Percentiles rank a stretch among this genome's conserved stretches.
Evolutionary conservation across 495 filamentous ascomycete species (phyloP).

Genomic region (Margaritispora aquatica): DNA sequence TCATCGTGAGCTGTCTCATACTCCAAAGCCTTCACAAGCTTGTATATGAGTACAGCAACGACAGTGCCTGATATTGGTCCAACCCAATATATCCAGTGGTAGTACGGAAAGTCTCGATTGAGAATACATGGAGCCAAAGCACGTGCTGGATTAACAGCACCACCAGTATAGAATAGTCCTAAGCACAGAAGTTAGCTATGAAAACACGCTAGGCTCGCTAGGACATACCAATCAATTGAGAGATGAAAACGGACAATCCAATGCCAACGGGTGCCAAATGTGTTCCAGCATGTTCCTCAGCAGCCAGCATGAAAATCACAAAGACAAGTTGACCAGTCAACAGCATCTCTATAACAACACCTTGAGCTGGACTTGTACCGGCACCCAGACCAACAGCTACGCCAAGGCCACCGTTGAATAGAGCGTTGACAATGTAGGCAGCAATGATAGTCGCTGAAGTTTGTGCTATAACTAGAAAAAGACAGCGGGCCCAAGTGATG

Average conservation of each 20-base stretch:
- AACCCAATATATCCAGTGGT: conserved; percentile 71
- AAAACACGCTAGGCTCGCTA: neutral
- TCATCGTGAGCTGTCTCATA: conserved; percentile 50
- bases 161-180: conserved; percentile 66
- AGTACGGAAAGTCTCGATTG: conserved; percentile 51
- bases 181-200: conserved; percentile 13
- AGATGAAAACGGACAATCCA: conserved; percentile 45
- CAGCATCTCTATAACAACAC: conserved; percentile 51
- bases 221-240: conserved; percentile 37
- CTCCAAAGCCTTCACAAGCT: conserved; percentile 57
- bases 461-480: conserved; percentile 47
- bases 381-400: conserved; percentile 36
- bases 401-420: conserved; percentile 45
- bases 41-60: conserved; percentile 63
- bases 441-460: conserved; percentile 50
- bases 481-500: conserved; percentile 40
- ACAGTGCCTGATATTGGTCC: conserved; percentile 51
- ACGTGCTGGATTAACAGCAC: conserved; percentile 65
- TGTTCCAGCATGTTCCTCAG: conserved; percentile 47
- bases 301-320: conserved; percentile 53
- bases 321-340: conserved; percentile 46
- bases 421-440: conserved; percentile 41
- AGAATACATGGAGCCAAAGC: conserved; percentile 68
- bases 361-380: conserved; percentile 38
- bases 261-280: conserved; percentile 49